Base-by-base conservation (phyloP, 305 asterid species). In the Ruellia speciosa region DNA sequence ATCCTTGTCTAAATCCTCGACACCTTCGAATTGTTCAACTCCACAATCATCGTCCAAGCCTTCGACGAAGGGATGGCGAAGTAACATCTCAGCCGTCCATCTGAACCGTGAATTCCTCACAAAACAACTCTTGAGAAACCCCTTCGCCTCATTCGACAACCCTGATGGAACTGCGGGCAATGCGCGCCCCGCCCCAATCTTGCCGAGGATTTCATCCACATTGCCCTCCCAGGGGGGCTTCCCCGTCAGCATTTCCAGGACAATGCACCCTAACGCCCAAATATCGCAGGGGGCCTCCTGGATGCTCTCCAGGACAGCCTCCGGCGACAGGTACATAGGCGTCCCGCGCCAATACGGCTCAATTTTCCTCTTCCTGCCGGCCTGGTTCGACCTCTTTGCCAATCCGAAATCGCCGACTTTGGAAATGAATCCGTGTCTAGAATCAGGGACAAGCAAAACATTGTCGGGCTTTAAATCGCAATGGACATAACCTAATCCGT, bases 391-490 rank as follows among this genome's bases (percentile, higher is more conserved):
- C 73, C 94, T 80, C 62, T 82, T 89, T 0, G 97, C 80, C 74
- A 82, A 74, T 37, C 97, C 97, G 17, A 89, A 89, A 78, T 89
- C 97, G 28, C 86, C 90, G 35, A 89, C 80, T 66, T 86, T 89
- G 0, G 90, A 86, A 76, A 80, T 67, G 56, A 70, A 78, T 14
- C 66, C 71, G 57, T 14, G 13, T 3, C 49, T 9, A 6, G 51
- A 17, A 59, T 58, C 74, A 9, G 59, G 70, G 18, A 86, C 76
- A 17, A 89, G 82, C 72, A 89, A 49, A 2, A 89, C 54, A 54
- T 89, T 86, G 6, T 86, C 94, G 18, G 97, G 97, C 69, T 89
- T 89, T 66, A 89, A 68, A 78, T 89, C 97, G 20, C 97, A 86
- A 76, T 89, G 97, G 59, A 89, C 94, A 65, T 84, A 89, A 13